Evolutionary conservation across 1,284 basidiomycete genomes (phyloP), one percentile per base, ranked within the genome.

Genomic region (Ceratobasidium sp.): DNA sequence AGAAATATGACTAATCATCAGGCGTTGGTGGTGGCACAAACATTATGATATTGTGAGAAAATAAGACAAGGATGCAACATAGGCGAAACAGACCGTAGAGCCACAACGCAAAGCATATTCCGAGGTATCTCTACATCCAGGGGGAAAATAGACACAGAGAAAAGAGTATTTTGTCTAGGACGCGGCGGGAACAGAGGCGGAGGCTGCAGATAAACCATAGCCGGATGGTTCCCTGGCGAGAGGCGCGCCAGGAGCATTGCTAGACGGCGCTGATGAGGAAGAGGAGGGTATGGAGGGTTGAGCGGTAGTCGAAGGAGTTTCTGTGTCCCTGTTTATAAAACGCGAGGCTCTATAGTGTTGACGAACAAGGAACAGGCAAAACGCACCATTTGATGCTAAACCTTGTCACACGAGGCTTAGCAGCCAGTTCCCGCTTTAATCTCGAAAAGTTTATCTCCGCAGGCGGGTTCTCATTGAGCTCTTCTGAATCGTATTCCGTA

Each of bases 401-500:
- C 78, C 97, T 89, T 48, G 98, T 99, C 54, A 99, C 97, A 74
- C 97, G 90, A 54, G 97, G 96, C 84, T 98, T 99, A 79, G 92
- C 90, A 80, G 93, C 96, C 82, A 99, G 92, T 83, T 97, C 96
- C 81, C 97, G 89, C 80, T 94, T 90, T 40, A 99, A 86, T 77
- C 91, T 88, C 57, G 96, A 93, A 83, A 96, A 94, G 81, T 90
- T 85, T 71, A 96, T 94, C 69, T 88, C 88, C 48, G 86, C 80
- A 12, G 94, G 94, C 17, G 92, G 92, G 20, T 87, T 89, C 82
- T 91, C 89, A 83, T 91, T 93, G 90, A 96, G 91, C 85, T 95
- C 95, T 80, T 97, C 94, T 80, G 94, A 94, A 84, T 98, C 96
- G 84, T 99, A 99, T 84, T 98, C 97, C 66, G 97, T 99, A 84